Base-by-base conservation (phyloP, 202 grass and related monocot genomes). In the Digitaria exilis region DNA sequence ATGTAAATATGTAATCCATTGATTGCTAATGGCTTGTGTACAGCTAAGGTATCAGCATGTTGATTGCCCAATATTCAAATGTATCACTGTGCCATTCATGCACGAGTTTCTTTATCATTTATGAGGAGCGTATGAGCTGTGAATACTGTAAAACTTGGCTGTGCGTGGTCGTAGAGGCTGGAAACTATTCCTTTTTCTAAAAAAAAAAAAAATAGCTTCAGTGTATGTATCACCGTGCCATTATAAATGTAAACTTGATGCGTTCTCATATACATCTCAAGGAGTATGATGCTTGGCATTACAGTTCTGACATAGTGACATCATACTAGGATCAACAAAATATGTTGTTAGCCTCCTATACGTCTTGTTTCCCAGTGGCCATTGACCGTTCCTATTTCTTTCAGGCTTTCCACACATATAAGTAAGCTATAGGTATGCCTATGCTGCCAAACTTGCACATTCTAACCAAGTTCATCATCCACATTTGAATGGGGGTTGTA, bases 391-490 rank as follows among this genome's bases (percentile, higher is more conserved):
- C 70, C 34, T 21, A 48, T 78, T 26, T 49, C 28, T 6, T 60
- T 35, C 22, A 65, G 12, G 31, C 59, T 31, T 78, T 84, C 18
- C 29, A n/a, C 28, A 77, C 18, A 18, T 18, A 5, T 48, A 37
- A 63, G 52, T 71, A 60, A 84, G 14, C 13, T 26, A 48, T 73
- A 74, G 71, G 21, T 3, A 48, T 84, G 51, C 41, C 44, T 58
- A 51, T 62, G 37, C 7, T 10, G n/a, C 21, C 8, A 71, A 4
- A 78, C 32, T 49, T 85, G 64, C 39, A 61, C 46, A 48, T 77
- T 66, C 15, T 48, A 39, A 60, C 28, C 63, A 73, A 34, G 9
- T 32, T 17, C 29, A 4, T 14, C 46, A 77, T 14, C 25, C 67
- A 17, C 37, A 68, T 77, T 17, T 32, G 24, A 55, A 66, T 30